Conservation (phyloP, 108 stramenopile genomes). For the Seminavis robusta region DNA sequence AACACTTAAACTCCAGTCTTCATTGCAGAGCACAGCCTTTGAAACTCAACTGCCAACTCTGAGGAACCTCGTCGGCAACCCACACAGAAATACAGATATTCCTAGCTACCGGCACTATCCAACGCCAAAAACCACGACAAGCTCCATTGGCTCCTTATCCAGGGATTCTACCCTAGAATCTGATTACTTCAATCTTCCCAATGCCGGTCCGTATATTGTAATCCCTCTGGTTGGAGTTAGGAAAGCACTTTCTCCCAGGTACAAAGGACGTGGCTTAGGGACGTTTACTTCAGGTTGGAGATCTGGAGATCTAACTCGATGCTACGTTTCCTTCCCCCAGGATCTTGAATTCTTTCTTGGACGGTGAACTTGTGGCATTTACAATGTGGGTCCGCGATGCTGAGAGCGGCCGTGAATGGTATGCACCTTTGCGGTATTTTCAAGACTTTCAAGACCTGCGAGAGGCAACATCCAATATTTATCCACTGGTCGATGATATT, state of each 20-base stretch:
- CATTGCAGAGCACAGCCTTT: conserved; percentile 21
- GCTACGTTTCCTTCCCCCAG: no score
- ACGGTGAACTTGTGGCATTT: conserved; percentile 62
- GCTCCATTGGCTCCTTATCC: no score
- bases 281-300: no score
- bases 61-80: not conserved
- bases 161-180: no score
- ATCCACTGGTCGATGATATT: conserved; percentile 32
- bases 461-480: conserved; percentile 11
- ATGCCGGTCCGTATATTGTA: conserved; percentile 29
- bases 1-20: conserved; percentile 12
- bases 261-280: no score
- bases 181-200: no score
- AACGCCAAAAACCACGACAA: not conserved
- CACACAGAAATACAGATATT: not conserved
- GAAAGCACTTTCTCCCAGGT: conserved; percentile 69
- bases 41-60: conserved; percentile 8
- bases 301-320: no score
- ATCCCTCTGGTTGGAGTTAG: conserved; percentile 72
- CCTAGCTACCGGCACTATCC: not conserved
- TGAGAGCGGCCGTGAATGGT: conserved; percentile 79
- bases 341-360: conserved; percentile 69
- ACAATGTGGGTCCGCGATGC: conserved; percentile 84
- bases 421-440: conserved; percentile 78
- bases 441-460: conserved; percentile 77